Evolutionary conservation across 2,329 filamentous ascomycete species (phyloP).

Genomic region (Rhinocladiella similis): DNA sequence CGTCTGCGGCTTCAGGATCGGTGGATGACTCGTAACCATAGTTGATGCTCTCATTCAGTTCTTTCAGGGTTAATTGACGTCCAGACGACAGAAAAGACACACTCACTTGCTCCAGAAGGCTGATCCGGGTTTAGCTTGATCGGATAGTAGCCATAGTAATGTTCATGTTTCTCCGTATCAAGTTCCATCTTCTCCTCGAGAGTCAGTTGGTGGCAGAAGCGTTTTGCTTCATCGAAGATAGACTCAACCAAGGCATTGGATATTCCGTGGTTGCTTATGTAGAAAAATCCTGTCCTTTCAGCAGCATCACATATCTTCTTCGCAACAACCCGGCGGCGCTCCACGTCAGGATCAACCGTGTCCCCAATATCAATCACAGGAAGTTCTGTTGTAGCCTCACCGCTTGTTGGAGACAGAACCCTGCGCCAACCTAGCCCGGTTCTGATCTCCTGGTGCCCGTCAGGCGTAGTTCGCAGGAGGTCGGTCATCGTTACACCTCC

Average conservation of each 20-base stretch:
- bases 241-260: slow-evolving; percentile 34
- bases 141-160: slow-evolving; percentile 24
- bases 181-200: slow-evolving; percentile 23
- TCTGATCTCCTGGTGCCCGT: slow-evolving; percentile 16
- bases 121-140: slow-evolving; percentile 14
- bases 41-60: slow-evolving; percentile 24
- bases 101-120: slow-evolving; percentile 21
- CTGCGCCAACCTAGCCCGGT: slow-evolving; percentile 22
- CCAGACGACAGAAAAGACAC: not conserved
- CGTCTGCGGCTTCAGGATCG: slow-evolving; percentile 13
- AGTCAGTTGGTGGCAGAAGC: slow-evolving; percentile 20
- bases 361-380: slow-evolving; percentile 55
- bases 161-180: slow-evolving; percentile 19
- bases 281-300: slow-evolving; percentile 51
- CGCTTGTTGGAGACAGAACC: slow-evolving; percentile 6
- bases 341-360: slow-evolving; percentile 36
- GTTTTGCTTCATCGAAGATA: slow-evolving; percentile 14
- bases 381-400: slow-evolving; percentile 42
- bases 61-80: not conserved
- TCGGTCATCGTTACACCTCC: slow-evolving; percentile 4
- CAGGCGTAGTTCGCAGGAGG: slow-evolving; percentile 5
- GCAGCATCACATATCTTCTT: slow-evolving; percentile 47
- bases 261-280: slow-evolving; percentile 50
- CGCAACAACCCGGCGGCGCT: slow-evolving; percentile 43
- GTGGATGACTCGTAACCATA: slow-evolving; percentile 18